Evolutionary conservation across 768 basidiomycete species (phyloP).

Genomic region (Auricularia cornea): DNA sequence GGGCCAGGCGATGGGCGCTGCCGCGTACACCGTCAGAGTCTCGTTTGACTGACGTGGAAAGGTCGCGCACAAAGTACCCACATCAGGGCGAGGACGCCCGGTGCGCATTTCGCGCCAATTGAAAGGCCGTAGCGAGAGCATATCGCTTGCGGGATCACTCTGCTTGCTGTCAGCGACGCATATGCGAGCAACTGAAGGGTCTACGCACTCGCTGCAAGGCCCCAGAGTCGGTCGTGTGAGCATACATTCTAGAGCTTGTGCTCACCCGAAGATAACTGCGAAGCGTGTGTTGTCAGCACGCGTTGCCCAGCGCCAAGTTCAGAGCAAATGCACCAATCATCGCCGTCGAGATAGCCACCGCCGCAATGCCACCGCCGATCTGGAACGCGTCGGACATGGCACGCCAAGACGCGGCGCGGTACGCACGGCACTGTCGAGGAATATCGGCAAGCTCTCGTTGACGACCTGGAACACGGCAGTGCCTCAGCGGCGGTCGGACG

Average conservation of each 20-base stretch:
- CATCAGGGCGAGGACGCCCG: conserved; percentile 68
- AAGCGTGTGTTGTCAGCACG: too few relatives aligned
- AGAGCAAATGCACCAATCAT: conserved; percentile 43
- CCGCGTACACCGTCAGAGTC: not conserved
- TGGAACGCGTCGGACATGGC: conserved; percentile 10
- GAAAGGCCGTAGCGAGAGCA: conserved; percentile 69
- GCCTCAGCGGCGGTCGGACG: too few relatives aligned
- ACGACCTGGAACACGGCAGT: conserved; percentile 41
- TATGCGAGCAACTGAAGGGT: not conserved
- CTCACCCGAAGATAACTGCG: not conserved
- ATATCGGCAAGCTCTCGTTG: conserved; percentile 79
- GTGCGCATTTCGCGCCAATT: conserved; percentile 72
- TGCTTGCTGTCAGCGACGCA: too few relatives aligned
- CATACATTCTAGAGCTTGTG: not conserved
- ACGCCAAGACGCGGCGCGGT: not conserved
- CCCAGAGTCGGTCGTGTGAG: not conserved
- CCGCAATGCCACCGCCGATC: conserved; percentile 65
- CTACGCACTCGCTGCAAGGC: not conserved
- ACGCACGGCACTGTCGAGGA: conserved; percentile 60
- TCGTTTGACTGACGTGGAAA: not conserved
- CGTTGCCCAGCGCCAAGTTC: not conserved
- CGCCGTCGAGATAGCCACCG: conserved; percentile 69
- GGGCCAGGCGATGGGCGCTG: conserved; percentile 71
- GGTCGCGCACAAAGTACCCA: conserved; percentile 40
- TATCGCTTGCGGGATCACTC: conserved; percentile 66